phyloP scores from a whole-genome alignment of 225 moss, liverwort and hornwort species.

The Climacium dendroides region DNA sequence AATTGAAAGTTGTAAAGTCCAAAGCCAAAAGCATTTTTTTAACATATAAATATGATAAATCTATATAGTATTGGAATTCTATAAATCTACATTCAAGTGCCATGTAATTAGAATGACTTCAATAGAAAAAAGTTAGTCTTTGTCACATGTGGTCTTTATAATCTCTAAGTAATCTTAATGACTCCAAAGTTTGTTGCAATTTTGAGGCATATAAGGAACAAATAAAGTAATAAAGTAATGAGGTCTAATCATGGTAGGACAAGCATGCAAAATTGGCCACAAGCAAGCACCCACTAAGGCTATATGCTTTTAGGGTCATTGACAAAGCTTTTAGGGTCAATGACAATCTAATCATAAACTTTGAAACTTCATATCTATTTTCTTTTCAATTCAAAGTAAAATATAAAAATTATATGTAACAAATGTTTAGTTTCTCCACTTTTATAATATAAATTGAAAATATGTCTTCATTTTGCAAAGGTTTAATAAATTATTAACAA shows the following conservation, averaged over 20 bases:
- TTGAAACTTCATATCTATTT: neutral
- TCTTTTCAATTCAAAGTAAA: neutral
- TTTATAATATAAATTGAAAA: neutral
- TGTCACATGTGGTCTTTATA: neutral
- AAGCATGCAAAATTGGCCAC: neutral
- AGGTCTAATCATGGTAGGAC: neutral
- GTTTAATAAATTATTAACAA: neutral
- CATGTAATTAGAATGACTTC: no score
- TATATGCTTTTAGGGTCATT: no score
- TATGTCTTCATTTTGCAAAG: neutral
- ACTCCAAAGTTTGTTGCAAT: no score
- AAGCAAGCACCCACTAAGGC: no score
- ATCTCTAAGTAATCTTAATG: neutral
- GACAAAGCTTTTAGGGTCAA: no score
- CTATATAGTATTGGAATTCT: neutral
- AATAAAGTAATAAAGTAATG: neutral
- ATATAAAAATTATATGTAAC: neutral
- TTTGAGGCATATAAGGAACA: no score
- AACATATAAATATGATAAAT: neutral
- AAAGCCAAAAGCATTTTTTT: no score
- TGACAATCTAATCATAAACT: neutral
- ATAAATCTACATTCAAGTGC: neutral
- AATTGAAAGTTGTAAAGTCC: neutral
- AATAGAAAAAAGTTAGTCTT: neutral
- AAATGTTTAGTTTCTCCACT: neutral